phyloP scores from a whole-genome alignment of 495 filamentous ascomycete species.

The Astrothelium macrocarpum region DNA sequence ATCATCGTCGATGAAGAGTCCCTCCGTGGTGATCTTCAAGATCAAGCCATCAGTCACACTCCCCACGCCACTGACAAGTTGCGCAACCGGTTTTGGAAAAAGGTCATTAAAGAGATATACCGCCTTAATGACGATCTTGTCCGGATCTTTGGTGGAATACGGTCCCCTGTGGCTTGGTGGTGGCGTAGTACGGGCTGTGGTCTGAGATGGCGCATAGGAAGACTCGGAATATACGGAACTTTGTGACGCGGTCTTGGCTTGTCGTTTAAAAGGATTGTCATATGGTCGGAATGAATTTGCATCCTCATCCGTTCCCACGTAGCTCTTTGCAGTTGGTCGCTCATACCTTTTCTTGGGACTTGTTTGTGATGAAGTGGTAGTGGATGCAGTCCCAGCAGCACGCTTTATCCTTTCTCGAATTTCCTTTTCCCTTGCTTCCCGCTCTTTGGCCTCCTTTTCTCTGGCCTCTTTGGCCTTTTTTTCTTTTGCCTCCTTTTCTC shows the following conservation, averaged over 20 bases:
- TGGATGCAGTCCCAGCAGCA: conserved; percentile 1
- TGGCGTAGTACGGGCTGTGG: conserved; percentile 76
- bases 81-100: conserved; percentile 69
- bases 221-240: conserved; percentile 74
- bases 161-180: conserved; percentile 64
- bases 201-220: conserved; percentile 70
- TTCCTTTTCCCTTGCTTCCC: conserved; percentile 33
- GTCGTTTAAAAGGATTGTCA: conserved; percentile 52
- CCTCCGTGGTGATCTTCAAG: conserved; percentile 75
- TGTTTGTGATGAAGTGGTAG: conserved; percentile 18
- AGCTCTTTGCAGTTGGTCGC: conserved; percentile 51
- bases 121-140: conserved; percentile 88
- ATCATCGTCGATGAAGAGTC: conserved; percentile 94
- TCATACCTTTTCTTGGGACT: conserved; percentile 38
- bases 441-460: conserved; percentile 37
- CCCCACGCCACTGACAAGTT: conserved; percentile 65
- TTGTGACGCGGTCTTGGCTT: conserved; percentile 47
- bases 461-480: conserved; percentile 26
- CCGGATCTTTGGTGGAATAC: conserved; percentile 79
- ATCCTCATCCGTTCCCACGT: conserved; percentile 51
- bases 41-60: conserved; percentile 79
- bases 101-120: conserved; percentile 84
- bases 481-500: conserved; percentile 30
- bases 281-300: conserved; percentile 75
- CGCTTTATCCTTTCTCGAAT: conserved; percentile 23